Evolutionary conservation across 805 yeast species (phyloP).

Genomic region (Saturnispora silvae): DNA sequence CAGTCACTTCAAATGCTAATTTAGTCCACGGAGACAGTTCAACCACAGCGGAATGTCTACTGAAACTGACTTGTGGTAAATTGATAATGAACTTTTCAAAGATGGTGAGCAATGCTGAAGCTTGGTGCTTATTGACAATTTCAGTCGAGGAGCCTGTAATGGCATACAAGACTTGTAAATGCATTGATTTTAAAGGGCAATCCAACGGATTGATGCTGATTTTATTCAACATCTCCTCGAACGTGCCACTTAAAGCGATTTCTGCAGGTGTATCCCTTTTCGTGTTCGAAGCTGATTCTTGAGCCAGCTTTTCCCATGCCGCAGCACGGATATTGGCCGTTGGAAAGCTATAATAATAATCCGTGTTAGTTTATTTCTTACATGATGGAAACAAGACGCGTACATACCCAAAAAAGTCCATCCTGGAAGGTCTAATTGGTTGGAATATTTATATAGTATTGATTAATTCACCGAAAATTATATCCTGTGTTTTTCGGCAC

Average conservation of each 20-base stretch:
- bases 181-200: slow-evolving; percentile 13
- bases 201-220: background rate
- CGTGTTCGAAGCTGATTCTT: slow-evolving; percentile 21
- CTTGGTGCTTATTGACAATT: slow-evolving; percentile 30
- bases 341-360: slow-evolving; percentile 21
- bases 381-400: background rate
- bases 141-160: slow-evolving; percentile 36
- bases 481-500: too few species aligned
- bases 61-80: slow-evolving; percentile 33
- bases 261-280: slow-evolving; percentile 13
- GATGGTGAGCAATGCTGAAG: slow-evolving; percentile 32
- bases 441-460: too few species aligned
- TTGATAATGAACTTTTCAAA: slow-evolving; percentile 37
- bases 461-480: too few species aligned
- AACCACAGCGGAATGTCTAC: slow-evolving; percentile 19
- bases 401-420: slow-evolving; percentile 19
- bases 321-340: slow-evolving; percentile 27
- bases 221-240: slow-evolving; percentile 9
- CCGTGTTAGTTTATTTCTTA: background rate
- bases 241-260: slow-evolving; percentile 17
- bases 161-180: slow-evolving; percentile 46
- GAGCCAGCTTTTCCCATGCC: slow-evolving; percentile 30
- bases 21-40: slow-evolving; percentile 33
- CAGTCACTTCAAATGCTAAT: slow-evolving; percentile 27
- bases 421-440: background rate